phyloP scores from a whole-genome alignment of 371 early-diverging fungal genomes.

The Mortierella sp. region DNA sequence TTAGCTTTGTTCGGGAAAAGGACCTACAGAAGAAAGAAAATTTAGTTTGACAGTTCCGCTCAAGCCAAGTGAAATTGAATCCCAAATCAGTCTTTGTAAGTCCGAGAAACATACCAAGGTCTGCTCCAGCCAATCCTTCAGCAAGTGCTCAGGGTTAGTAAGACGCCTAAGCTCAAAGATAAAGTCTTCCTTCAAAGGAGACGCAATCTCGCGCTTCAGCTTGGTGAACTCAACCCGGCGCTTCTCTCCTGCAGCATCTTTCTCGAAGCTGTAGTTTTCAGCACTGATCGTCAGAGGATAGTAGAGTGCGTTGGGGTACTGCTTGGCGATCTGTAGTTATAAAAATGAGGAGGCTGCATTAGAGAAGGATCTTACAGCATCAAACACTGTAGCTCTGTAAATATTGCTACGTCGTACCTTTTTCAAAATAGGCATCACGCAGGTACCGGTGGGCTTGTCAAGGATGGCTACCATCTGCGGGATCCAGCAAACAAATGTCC shows the following conservation, averaged over 20 bases:
- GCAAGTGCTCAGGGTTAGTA: slow-evolving; percentile 76
- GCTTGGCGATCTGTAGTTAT: slow-evolving; percentile 63
- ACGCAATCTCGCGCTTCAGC: slow-evolving; percentile 60
- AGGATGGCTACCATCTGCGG: slow-evolving; percentile 83
- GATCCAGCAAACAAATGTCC: slow-evolving; percentile 84
- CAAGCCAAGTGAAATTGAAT: background rate
- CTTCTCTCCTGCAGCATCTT: slow-evolving; percentile 34
- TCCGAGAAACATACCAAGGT: slow-evolving; percentile 54
- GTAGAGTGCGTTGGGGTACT: slow-evolving; percentile 78
- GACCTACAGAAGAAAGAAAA: slow-evolving; percentile 16
- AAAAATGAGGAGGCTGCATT: background rate
- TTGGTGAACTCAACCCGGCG: slow-evolving; percentile 52
- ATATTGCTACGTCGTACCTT: slow-evolving; percentile 10
- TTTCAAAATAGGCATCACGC: slow-evolving; percentile 51
- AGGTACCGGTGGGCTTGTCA: slow-evolving; percentile 61
- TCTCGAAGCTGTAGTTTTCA: slow-evolving; percentile 70
- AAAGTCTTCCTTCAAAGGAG: slow-evolving; percentile 70
- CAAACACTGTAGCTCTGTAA: background rate
- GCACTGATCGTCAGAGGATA: slow-evolving; percentile 79
- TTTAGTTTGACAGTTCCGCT: background rate
- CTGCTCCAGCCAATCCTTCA: slow-evolving; percentile 75
- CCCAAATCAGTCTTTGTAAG: background rate
- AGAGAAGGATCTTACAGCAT: background rate
- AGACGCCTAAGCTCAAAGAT: slow-evolving; percentile 75
- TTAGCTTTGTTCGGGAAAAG: slow-evolving; percentile 38